These are phyloP conservation scores for Fusarium sp. DNA, from an alignment of 2,329 filamentous ascomycete genomes.

Conservation along the genomic window DNA sequence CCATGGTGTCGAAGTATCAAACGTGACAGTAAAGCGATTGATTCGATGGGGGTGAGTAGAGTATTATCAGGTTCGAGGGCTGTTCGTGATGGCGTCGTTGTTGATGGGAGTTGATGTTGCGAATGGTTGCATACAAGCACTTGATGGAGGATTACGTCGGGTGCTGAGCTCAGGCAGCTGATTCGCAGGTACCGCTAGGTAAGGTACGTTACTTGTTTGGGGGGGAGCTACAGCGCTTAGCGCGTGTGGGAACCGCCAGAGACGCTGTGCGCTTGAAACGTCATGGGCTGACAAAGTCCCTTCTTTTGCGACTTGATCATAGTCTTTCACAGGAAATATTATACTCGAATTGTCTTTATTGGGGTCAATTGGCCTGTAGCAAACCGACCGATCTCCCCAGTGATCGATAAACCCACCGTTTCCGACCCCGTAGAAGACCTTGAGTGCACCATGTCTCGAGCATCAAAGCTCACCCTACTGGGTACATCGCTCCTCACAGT, in stretches of 20 bases:
- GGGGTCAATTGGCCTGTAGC: background rate
- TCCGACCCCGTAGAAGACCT: background rate
- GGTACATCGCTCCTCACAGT: constrained; percentile 80
- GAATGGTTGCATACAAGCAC: constrained; percentile 30
- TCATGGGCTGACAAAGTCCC: constrained; percentile 24
- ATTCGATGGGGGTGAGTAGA: background rate
- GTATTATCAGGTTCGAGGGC: background rate
- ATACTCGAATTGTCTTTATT: background rate
- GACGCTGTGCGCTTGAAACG: constrained; percentile 26
- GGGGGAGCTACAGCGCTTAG: constrained; percentile 18
- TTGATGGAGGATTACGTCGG: constrained; percentile 31
- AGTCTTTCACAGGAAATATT: background rate
- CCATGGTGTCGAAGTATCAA: constrained; percentile 31
- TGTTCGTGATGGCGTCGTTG: constrained; percentile 23
- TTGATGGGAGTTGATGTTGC: constrained; percentile 25
- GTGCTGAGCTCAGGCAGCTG: constrained; percentile 33
- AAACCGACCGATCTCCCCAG: too few relatives aligned
- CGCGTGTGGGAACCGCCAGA: constrained; percentile 27
- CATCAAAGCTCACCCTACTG: constrained; percentile 85
- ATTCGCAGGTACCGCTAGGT: constrained; percentile 22
- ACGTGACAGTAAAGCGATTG: background rate
- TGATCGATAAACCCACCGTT: background rate
- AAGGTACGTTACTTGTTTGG: constrained; percentile 8
- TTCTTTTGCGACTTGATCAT: constrained; percentile 20
- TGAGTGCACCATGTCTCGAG: constrained; percentile 76